Evolutionary conservation across 2,329 filamentous ascomycete genomes (phyloP).

Genomic region (Acrodontium crateriforme): DNA sequence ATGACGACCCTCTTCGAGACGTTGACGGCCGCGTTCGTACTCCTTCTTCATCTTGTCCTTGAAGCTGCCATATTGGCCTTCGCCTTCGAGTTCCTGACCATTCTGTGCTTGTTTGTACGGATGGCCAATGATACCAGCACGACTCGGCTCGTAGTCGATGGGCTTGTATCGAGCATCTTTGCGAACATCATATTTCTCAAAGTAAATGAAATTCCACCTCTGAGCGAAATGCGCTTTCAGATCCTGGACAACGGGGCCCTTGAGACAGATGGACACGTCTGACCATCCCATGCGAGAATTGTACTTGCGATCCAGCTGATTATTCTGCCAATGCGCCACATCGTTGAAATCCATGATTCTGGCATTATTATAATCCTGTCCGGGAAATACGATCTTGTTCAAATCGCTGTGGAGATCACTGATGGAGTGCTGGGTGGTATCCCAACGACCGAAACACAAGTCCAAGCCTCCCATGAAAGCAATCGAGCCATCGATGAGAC

Average conservation of each 20-base stretch:
- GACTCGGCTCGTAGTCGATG: conserved; percentile 22
- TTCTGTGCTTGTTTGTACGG: conserved; percentile 15
- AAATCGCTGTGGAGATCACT: conserved; percentile 69
- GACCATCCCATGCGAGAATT: conserved; percentile 88
- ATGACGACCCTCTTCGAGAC: conserved; percentile 13
- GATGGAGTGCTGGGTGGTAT: conserved; percentile 70
- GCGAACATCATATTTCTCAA: conserved; percentile 60
- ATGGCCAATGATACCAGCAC: conserved; percentile 22
- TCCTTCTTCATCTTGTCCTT: conserved; percentile 17
- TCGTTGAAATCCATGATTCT: conserved; percentile 67
- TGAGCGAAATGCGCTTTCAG: conserved; percentile 68
- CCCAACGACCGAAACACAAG: conserved; percentile 75
- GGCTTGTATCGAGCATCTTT: conserved; percentile 36
- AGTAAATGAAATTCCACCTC: conserved; percentile 83
- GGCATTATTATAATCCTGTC: conserved; percentile 89
- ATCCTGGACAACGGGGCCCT: conserved; percentile 61
- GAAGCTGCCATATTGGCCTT: conserved; percentile 20
- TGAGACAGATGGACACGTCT: conserved; percentile 65
- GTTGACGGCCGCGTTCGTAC: conserved; percentile 12
- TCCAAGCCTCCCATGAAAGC: conserved; percentile 90
- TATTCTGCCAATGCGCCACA: conserved; percentile 69
- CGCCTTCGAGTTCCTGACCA: conserved; percentile 12
- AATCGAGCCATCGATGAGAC: conserved; percentile 60
- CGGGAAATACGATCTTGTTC: conserved; percentile 65
- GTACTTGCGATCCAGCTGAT: conserved; percentile 59